These are phyloP conservation scores for Dendrobium officinale DNA, from an alignment of 106 monocot genomes.

Conservation along the genomic window DNA sequence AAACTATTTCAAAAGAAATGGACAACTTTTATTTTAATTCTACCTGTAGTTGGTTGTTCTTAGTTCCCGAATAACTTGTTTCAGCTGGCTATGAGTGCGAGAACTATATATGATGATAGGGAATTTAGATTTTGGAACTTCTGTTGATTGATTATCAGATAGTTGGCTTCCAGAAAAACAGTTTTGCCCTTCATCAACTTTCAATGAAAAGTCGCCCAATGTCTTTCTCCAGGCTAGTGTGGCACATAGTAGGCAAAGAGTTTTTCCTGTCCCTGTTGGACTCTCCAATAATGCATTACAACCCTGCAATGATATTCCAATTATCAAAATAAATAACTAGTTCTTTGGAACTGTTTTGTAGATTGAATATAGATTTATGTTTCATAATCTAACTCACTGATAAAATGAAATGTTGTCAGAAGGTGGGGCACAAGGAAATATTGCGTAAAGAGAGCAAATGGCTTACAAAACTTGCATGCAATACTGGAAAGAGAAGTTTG, in stretches of 20 bases:
- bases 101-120: slow-evolving; percentile 89
- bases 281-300: slow-evolving; percentile 91
- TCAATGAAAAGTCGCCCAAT: slow-evolving; percentile 45
- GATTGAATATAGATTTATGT: background rate
- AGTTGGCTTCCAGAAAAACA: slow-evolving; percentile 27
- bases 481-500: background rate
- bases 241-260: slow-evolving; percentile 80
- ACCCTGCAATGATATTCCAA: slow-evolving; percentile 21
- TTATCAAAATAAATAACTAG: background rate
- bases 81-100: slow-evolving; percentile 92
- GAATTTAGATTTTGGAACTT: slow-evolving; percentile 24
- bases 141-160: slow-evolving; percentile 29
- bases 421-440: background rate
- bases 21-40: background rate
- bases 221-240: slow-evolving; percentile 87
- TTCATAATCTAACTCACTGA: background rate
- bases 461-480: background rate
- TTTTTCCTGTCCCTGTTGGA: slow-evolving; percentile 95
- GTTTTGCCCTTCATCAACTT: slow-evolving; percentile 11
- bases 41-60: slow-evolving; percentile 81
- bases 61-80: slow-evolving; percentile 86
- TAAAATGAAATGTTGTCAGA: background rate
- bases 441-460: background rate
- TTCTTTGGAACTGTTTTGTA: background rate
- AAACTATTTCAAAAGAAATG: background rate